Conservation (phyloP, 148 eudicot genomes). For the Vaccinium corymbosum region DNA sequence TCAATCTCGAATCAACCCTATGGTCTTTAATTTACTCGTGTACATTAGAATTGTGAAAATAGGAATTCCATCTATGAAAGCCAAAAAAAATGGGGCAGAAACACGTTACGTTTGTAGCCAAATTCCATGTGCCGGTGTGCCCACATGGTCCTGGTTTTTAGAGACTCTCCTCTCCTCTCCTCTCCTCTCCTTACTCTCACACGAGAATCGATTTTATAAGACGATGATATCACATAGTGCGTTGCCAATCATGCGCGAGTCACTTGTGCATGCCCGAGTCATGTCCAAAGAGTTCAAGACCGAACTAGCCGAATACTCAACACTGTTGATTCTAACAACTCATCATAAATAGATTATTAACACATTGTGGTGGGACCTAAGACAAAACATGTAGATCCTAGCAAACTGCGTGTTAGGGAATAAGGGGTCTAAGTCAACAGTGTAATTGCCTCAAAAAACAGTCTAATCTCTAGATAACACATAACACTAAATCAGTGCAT, state of each 20-base stretch:
- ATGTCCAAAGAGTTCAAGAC: neutral
- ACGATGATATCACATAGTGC: neutral
- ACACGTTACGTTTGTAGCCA: slow-evolving; percentile 33
- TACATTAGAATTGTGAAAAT: no score
- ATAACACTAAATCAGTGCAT: no score
- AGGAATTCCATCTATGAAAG: neutral
- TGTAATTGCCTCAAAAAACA: no score
- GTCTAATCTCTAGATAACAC: no score
- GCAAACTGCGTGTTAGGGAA: no score
- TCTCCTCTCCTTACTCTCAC: neutral
- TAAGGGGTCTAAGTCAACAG: no score
- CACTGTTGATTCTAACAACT: no score
- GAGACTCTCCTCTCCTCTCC: neutral
- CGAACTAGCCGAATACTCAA: neutral
- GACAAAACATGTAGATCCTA: no score
- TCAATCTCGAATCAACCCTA: no score
- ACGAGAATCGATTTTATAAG: neutral
- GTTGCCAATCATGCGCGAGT: neutral
- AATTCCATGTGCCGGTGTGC: slow-evolving; percentile 51
- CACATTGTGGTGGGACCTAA: no score
- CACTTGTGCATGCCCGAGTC: neutral
- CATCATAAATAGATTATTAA: no score
- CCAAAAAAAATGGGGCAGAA: slow-evolving; percentile 27
- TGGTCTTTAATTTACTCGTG: no score
- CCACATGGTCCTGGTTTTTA: slow-evolving; percentile 30